Evolutionary conservation across 352 stramenopile genomes (phyloP).

Genomic region (Globisporangium camurandrum): DNA sequence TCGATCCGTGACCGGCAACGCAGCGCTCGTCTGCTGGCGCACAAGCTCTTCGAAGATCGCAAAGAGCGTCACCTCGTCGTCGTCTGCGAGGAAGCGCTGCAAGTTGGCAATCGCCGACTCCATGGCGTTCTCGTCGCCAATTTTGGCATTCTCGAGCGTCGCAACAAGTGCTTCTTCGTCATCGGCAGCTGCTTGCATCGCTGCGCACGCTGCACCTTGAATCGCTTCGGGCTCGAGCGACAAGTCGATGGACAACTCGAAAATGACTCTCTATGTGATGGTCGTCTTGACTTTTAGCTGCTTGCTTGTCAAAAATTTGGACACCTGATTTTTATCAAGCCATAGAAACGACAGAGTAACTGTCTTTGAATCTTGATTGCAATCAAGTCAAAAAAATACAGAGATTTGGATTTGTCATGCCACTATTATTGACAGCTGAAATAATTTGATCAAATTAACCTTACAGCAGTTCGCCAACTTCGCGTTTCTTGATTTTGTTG

Average conservation of each 20-base stretch:
- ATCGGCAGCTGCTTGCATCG: slow-evolving; percentile 46
- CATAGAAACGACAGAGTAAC: too few relatives aligned
- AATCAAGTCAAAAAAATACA: too few relatives aligned
- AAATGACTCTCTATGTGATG: slow-evolving; percentile 56
- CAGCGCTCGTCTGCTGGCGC: slow-evolving; percentile 89
- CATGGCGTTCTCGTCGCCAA: slow-evolving; percentile 81
- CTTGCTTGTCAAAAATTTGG: slow-evolving; percentile 80
- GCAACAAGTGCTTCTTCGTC: slow-evolving; percentile 56
- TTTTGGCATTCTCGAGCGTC: slow-evolving; percentile 72
- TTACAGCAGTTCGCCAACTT: too few relatives aligned
- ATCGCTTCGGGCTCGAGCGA: slow-evolving; percentile 78
- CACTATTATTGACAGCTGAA: too few relatives aligned
- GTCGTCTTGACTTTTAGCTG: slow-evolving; percentile 68
- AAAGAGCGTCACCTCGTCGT: slow-evolving; percentile 33
- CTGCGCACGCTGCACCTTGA: slow-evolving; percentile 63
- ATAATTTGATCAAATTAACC: too few relatives aligned
- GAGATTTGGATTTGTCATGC: too few relatives aligned
- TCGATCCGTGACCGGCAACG: slow-evolving; percentile 89
- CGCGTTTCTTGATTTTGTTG: too few relatives aligned
- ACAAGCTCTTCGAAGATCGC: slow-evolving; percentile 87
- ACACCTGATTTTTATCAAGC: slow-evolving; percentile 46
- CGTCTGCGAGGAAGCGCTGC: slow-evolving; percentile 40
- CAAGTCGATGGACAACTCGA: slow-evolving; percentile 83
- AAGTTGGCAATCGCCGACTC: slow-evolving; percentile 65
- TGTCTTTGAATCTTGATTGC: too few relatives aligned